A percentile compares a stretch with the other conserved stretches of the same genome.
phyloP scores from a whole-genome alignment of 2,329 filamentous ascomycete genomes.

The Phialophora macrospora region DNA sequence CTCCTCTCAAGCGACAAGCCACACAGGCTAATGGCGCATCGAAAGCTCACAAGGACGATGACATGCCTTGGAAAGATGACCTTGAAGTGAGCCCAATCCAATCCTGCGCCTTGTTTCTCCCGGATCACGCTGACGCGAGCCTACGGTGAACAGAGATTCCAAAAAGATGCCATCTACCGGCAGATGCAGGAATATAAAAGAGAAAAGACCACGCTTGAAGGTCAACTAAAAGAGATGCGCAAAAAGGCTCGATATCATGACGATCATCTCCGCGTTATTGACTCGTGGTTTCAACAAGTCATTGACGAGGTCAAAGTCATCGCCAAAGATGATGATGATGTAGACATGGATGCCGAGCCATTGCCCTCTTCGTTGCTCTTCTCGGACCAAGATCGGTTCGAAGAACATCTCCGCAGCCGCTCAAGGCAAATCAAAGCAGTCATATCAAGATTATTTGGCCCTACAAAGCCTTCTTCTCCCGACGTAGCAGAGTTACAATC shows the following conservation, averaged over 20 bases:
- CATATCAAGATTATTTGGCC: slow-evolving; percentile 70
- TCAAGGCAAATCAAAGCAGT: slow-evolving; percentile 76
- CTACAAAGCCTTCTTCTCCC: slow-evolving; percentile 57
- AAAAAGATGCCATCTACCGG: slow-evolving; percentile 95
- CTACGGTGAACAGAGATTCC: slow-evolving; percentile 67
- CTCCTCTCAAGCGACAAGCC: slow-evolving; percentile 89
- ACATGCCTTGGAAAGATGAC: slow-evolving; percentile 73
- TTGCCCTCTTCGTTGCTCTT: slow-evolving; percentile 62
- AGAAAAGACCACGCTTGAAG: slow-evolving; percentile 80
- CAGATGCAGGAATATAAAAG: slow-evolving; percentile 99
- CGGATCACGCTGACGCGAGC: slow-evolving; percentile 17
- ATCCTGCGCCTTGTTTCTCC: slow-evolving; percentile 3
- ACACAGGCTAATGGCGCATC: slow-evolving; percentile 70
- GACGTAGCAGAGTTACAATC: slow-evolving; percentile 75
- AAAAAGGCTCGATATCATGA: slow-evolving; percentile 83
- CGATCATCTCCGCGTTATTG: slow-evolving; percentile 86
- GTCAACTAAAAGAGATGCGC: slow-evolving; percentile 77
- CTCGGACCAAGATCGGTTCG: slow-evolving; percentile 66
- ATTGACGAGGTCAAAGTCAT: slow-evolving; percentile 54
- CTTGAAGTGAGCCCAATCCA: slow-evolving; percentile 68
- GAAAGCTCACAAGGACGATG: slow-evolving; percentile 67
- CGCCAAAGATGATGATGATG: slow-evolving; percentile 34
- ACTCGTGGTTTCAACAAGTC: slow-evolving; percentile 95
- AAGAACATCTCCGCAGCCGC: slow-evolving; percentile 77
- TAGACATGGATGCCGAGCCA: slow-evolving; percentile 41